phyloP scores from a whole-genome alignment of 306 rosid species.

The Cucurbita moschata region DNA sequence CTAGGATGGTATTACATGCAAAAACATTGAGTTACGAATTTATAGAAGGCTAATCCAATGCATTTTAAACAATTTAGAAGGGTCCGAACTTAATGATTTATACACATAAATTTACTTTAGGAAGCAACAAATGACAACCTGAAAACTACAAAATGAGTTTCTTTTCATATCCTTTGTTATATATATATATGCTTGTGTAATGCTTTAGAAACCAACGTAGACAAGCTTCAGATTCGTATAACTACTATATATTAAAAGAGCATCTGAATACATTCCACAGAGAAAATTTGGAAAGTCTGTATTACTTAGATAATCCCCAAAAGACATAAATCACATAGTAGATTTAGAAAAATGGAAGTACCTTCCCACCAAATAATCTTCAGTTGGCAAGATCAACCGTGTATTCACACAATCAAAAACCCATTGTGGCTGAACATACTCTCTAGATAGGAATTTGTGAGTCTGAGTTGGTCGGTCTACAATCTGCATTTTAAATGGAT shows the following conservation, averaged over 20 bases:
- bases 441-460: constrained; percentile 58
- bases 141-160: not conserved
- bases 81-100: not conserved
- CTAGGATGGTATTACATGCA: not conserved
- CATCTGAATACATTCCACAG: not conserved
- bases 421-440: constrained; percentile 97
- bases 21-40: not conserved
- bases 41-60: not conserved
- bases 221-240: not conserved
- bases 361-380: constrained; percentile 72
- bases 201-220: not conserved
- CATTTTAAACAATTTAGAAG: not conserved
- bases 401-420: constrained; percentile 76
- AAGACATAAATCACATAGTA: not conserved
- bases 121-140: not conserved
- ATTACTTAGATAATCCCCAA: not conserved
- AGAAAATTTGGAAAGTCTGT: too few species aligned
- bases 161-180: too few species aligned
- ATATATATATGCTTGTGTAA: too few species aligned
- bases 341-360: constrained; percentile 14
- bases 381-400: constrained; percentile 57
- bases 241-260: not conserved
- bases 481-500: constrained; percentile 34
- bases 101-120: not conserved
- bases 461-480: constrained; percentile 70